Percentiles rank a stretch among this genome's conserved stretches.
phyloP scores from a whole-genome alignment of 2,329 filamentous ascomycete species.

The Cladophialophora bantiana region DNA sequence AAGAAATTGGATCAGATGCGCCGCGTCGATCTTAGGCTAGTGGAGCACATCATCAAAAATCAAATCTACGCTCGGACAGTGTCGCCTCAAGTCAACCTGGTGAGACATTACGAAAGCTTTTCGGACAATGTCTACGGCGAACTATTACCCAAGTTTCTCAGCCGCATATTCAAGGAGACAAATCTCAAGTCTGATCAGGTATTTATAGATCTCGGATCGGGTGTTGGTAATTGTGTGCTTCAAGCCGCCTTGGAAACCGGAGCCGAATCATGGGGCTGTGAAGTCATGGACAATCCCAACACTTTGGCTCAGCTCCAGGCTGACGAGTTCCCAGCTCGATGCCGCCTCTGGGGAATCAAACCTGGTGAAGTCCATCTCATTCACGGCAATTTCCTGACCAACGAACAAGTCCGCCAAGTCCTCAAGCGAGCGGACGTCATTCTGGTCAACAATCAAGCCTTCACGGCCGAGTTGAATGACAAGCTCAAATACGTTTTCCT shows the following conservation, averaged over 20 bases:
- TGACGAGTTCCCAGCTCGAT: slow-evolving; percentile 82
- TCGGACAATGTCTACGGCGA: slow-evolving; percentile 96
- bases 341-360: slow-evolving; percentile 84
- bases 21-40: slow-evolving; percentile 72
- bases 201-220: slow-evolving; percentile 94
- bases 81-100: slow-evolving; percentile 81
- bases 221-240: slow-evolving; percentile 93
- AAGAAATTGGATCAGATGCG: slow-evolving; percentile 74
- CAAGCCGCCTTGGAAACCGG: slow-evolving; percentile 93
- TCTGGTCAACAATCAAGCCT: slow-evolving; percentile 97
- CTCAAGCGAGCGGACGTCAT: slow-evolving; percentile 91
- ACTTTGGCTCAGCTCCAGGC: slow-evolving; percentile 80
- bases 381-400: slow-evolving; percentile 82
- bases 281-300: slow-evolving; percentile 92
- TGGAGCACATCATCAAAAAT: slow-evolving; percentile 76
- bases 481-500: slow-evolving; percentile 86
- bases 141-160: slow-evolving; percentile 82
- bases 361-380: slow-evolving; percentile 81
- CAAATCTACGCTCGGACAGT: slow-evolving; percentile 94
- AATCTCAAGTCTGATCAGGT: slow-evolving; percentile 81
- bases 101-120: slow-evolving; percentile 86
- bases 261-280: slow-evolving; percentile 94
- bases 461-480: slow-evolving; percentile 85
- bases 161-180: slow-evolving; percentile 79
- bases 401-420: slow-evolving; percentile 71